phyloP scores from a whole-genome alignment of 306 rosid genomes.

The Senna tora region DNA sequence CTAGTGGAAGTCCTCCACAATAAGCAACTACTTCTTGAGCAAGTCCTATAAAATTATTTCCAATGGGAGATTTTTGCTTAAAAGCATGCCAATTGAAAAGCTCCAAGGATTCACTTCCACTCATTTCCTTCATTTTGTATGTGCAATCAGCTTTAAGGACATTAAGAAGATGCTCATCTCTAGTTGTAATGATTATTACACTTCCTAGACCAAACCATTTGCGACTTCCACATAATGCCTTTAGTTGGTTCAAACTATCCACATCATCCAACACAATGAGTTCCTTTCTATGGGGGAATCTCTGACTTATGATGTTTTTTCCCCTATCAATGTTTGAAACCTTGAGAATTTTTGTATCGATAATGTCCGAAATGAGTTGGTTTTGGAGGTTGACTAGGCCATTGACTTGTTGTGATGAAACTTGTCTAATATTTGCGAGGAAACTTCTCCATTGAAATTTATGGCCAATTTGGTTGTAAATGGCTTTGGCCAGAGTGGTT shows the following conservation, averaged over 20 bases:
- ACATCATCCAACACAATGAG: not conserved
- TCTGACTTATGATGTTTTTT: not conserved
- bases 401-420: not conserved
- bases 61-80: not conserved
- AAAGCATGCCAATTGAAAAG: conserved; percentile 22
- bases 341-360: not conserved
- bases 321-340: not conserved
- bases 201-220: conserved; percentile 30
- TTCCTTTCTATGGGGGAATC: not conserved
- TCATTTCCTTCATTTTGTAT: not conserved
- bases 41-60: not conserved
- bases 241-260: not conserved
- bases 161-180: not conserved
- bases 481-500: not conserved
- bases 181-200: conserved; percentile 31
- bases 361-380: not conserved
- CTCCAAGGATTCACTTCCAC: conserved; percentile 6
- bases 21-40: not conserved
- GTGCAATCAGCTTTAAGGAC: not conserved
- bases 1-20: conserved; percentile 25
- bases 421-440: not conserved
- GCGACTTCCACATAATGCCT: conserved; percentile 26
- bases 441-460: not conserved
- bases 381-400: not conserved
- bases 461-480: not conserved